Base-by-base conservation (phyloP, 257 asterid species). In the Perilla frutescens region DNA sequence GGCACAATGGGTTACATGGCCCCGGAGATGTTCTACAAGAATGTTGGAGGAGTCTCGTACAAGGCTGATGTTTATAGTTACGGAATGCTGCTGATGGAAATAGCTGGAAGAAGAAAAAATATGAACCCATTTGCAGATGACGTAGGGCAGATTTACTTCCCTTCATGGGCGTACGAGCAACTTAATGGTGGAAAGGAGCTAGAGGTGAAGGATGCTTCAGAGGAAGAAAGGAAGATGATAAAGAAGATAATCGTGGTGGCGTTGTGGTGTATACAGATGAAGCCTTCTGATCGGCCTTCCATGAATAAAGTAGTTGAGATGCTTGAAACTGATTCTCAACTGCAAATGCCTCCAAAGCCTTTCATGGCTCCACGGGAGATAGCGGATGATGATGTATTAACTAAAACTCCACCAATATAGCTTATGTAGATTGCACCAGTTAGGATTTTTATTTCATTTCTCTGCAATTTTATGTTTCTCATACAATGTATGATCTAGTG, bases 191-290 rank as follows among this genome's bases (percentile, higher is more conserved):
- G 86, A 1, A 81, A 77, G 77, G 86, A 84, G 3, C 31, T 79
- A 3, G 86, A 79, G 72, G 74, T 74, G 8, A 68, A 51, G 32
- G 86, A 66, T 60, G 81, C 76, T 1, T 77, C 62, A 1, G 81
- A 72, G 4, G 85, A 81, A 41, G 88, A 75, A 44, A 71, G 75
- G 65, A 67, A 58, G 71, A 41, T 84, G 70, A 65, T 74, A 10
- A 81, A 72, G 76, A 84, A 68, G 81, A 71, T 81, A 49, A 79
- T 80, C 8, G 43, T 81, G 2, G 88, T 81, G 62, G 86, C 88
- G 0, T 60, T 84, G 70, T 84, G 88, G 88, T 79, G 88, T 54
- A 79, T 84, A 81, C 88, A 84, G 53, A 81, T 78, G 86, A 84
- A 73, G 74, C 88, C 89, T 1, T 9, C 39, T 11, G 88, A 84